Percentiles rank a stretch among this genome's conserved stretches.
These are phyloP conservation scores for Metschnikowia koreensis DNA, from an alignment of 805 yeast genomes.

Conservation along the genomic window DNA sequence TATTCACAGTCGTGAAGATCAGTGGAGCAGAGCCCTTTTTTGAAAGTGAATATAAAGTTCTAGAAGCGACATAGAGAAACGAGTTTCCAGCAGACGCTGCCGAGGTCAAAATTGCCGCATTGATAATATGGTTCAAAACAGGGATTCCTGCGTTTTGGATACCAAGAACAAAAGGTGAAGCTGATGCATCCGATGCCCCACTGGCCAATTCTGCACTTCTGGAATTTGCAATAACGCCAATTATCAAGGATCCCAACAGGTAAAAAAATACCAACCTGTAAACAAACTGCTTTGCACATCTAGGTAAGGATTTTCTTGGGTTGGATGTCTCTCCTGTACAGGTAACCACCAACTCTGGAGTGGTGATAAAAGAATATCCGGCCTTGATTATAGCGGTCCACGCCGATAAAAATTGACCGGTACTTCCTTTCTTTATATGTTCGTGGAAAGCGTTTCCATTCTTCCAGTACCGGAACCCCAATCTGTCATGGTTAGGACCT, in stretches of 20 bases:
- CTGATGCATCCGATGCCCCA: constrained; percentile 49
- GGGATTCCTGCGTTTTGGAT: constrained; percentile 67
- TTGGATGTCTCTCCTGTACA: constrained; percentile 57
- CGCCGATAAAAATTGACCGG: constrained; percentile 22
- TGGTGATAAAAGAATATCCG: constrained; percentile 27
- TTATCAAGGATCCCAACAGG: constrained; percentile 39
- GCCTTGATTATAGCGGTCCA: constrained; percentile 30
- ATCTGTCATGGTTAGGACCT: constrained; percentile 21
- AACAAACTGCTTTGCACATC: constrained; percentile 59
- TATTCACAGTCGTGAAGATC: constrained; percentile 27
- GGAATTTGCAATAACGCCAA: constrained; percentile 38
- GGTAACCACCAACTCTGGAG: constrained; percentile 54
- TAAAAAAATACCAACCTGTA: constrained; percentile 47
- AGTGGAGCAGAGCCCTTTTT: constrained; percentile 20
- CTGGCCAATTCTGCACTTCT: constrained; percentile 24
- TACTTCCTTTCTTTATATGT: constrained; percentile 37
- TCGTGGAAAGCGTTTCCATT: constrained; percentile 33
- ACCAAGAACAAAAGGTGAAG: constrained; percentile 79
- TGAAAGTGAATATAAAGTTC: constrained; percentile 19
- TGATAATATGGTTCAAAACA: constrained; percentile 73
- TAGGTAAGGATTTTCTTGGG: constrained; percentile 60
- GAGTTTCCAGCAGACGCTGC: constrained; percentile 42
- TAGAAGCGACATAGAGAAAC: constrained; percentile 20
- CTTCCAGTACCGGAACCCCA: constrained; percentile 23
- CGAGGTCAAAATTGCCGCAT: constrained; percentile 69